Conservation (phyloP, 768 basidiomycete genomes). For the Mycena maculata region DNA sequence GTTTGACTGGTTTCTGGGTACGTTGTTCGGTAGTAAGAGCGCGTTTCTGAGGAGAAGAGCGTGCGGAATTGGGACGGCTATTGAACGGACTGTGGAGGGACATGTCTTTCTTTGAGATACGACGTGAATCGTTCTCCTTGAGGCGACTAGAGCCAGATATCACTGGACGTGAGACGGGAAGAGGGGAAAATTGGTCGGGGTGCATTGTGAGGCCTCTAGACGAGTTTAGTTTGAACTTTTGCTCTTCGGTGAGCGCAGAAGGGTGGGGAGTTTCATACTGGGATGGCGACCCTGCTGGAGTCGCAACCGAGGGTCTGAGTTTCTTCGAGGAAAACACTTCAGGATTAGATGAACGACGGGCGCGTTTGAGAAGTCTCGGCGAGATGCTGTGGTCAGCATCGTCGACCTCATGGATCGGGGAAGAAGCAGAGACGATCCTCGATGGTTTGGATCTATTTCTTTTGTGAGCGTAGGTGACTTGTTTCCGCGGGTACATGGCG, state of each 20-base stretch:
- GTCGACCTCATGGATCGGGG: constrained; percentile 31
- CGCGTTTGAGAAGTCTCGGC: constrained; percentile 60
- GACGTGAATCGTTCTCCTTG: constrained; percentile 34
- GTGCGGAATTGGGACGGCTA: constrained; percentile 56
- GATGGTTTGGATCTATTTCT: constrained; percentile 36
- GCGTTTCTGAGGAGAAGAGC: constrained; percentile 48
- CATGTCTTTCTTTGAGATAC: constrained; percentile 21
- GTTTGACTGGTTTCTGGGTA: constrained; percentile 42
- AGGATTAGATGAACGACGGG: constrained; percentile 49
- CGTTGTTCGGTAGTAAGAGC: not conserved
- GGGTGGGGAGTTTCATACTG: constrained; percentile 41
- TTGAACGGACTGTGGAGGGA: constrained; percentile 60
- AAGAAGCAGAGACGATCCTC: constrained; percentile 33
- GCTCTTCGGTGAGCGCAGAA: constrained; percentile 44
- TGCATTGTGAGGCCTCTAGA: constrained; percentile 32
- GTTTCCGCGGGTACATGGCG: constrained; percentile 27
- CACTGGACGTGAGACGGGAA: constrained; percentile 50
- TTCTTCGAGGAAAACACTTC: constrained; percentile 49
- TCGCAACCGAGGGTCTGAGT: constrained; percentile 40
- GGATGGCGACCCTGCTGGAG: constrained; percentile 26
- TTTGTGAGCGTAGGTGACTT: constrained; percentile 43
- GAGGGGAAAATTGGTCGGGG: constrained; percentile 56
- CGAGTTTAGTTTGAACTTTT: constrained; percentile 40
- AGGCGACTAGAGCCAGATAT: constrained; percentile 46
- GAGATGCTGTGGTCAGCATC: constrained; percentile 50